Conservation (phyloP, 257 asterid species). For the Craterostigma plantagineum region DNA sequence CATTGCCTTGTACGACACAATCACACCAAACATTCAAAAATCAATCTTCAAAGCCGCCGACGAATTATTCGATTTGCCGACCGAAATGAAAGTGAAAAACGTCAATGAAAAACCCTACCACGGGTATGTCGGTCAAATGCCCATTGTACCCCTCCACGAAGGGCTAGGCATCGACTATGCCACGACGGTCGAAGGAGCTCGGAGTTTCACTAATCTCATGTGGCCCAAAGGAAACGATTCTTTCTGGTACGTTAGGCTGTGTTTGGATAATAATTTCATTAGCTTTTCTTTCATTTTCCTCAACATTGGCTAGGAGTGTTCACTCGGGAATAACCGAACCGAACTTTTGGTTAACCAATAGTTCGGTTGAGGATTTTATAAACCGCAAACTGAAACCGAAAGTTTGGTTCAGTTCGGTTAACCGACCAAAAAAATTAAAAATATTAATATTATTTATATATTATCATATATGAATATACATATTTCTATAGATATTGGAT, state of each 20-base stretch:
- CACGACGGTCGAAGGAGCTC: conserved; percentile 35
- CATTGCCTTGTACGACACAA: conserved; percentile 28
- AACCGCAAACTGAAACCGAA: no score
- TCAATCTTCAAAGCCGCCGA: conserved; percentile 36
- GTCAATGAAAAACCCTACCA: conserved; percentile 51
- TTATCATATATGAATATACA: no score
- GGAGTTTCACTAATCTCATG: conserved; percentile 45
- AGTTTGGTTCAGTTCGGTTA: no score
- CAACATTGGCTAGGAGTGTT: no score
- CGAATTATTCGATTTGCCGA: conserved; percentile 38
- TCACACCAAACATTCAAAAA: conserved; percentile 30
- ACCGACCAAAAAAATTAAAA: no score
- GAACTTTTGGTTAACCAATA: no score
- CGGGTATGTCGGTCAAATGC: conserved; percentile 61
- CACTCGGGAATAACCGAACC: no score
- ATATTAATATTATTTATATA: no score
- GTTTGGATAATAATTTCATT: no score
- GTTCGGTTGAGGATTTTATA: no score
- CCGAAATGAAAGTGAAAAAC: conserved; percentile 28
- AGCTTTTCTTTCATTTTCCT: no score
- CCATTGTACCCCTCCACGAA: conserved; percentile 64
- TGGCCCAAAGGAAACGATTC: conserved; percentile 46
- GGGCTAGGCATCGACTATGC: conserved; percentile 60
- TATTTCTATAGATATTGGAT: no score
- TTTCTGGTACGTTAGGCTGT: conserved; percentile 14